These are phyloP conservation scores for Serendipita sp. DNA, from an alignment of 768 basidiomycete species.

Conservation along the genomic window DNA sequence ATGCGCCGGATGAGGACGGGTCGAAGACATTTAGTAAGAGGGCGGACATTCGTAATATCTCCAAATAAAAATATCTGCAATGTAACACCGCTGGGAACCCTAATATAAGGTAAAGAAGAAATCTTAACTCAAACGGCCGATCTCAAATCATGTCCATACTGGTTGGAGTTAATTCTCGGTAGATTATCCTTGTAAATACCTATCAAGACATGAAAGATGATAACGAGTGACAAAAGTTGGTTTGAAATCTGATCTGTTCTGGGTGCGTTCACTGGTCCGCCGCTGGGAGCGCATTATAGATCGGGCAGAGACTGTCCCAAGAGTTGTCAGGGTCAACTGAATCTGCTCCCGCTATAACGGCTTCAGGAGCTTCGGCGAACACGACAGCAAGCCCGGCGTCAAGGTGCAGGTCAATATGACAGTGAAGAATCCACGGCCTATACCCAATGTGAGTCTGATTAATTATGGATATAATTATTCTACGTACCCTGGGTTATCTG, in stretches of 20 bases:
- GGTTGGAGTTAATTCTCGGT: too few relatives aligned
- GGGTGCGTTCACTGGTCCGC: neutral
- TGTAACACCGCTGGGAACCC: too few relatives aligned
- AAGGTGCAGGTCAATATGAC: neutral
- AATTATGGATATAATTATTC: too few relatives aligned
- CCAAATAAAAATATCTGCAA: too few relatives aligned
- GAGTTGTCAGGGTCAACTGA: neutral
- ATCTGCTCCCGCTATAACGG: neutral
- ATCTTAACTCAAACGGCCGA: too few relatives aligned
- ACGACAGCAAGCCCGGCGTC: conserved; percentile 5
- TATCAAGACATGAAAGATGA: conserved; percentile 1
- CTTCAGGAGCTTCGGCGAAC: neutral
- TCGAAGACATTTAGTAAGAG: too few relatives aligned
- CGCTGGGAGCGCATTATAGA: neutral
- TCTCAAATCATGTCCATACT: too few relatives aligned
- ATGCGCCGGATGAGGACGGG: too few relatives aligned
- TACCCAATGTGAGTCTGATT: too few relatives aligned
- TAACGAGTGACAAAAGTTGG: too few relatives aligned
- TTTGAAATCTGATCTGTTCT: neutral
- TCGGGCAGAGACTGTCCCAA: conserved; percentile 1
- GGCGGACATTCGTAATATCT: too few relatives aligned
- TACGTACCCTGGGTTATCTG: neutral
- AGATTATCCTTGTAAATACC: neutral
- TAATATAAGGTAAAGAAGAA: too few relatives aligned
- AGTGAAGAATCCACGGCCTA: neutral